Base-by-base conservation (phyloP, 1,284 basidiomycete genomes). In the Apiotrichum mycotoxinovorans region DNA sequence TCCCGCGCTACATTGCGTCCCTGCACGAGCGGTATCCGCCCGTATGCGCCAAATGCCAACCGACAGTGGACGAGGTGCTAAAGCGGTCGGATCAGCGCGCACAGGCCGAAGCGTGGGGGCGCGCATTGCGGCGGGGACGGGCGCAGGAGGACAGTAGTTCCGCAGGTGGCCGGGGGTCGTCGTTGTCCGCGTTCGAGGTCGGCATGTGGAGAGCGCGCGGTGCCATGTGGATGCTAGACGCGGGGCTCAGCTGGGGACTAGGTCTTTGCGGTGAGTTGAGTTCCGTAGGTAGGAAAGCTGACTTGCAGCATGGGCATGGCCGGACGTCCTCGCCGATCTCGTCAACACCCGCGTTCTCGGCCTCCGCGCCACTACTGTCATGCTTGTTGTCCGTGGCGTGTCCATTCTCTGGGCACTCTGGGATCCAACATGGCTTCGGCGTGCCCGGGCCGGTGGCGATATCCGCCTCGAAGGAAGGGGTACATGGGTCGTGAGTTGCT, bases 21-120 rank as follows among this genome's bases (percentile, higher is more conserved):
- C 79, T 95, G 25, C 83, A 93, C 66, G 65, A 78, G 7, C 87
- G 92, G 9, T 95, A 94, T 71, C 91, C 92, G 15, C 87, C 88
- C 2, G 86, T 94, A 18, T 96, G 92, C 72, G 78, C 80, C 0
- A 71, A 78, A 3, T 96, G 92, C 67, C 80, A 83, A 34, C 87
- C 87, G 0, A 81, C 81, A 0, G 89, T 94, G 0, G 88, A 93
- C 64, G 87, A 87, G 35, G 85, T 88, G 60, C 86, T 96, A 51
- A 79, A 80, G 48, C 81, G 82, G 61, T 86, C 87, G 62, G 86
- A 95, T 64, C 82, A 85, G 55, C 87, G 89, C 83, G 89, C 89
- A 4, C 87, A 89, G 34, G 83, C 85, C 5, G 84, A 84, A 57
- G 90, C 89, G 2, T 81, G 92, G 12, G 68, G 70, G 2, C 67